Percentiles rank a stretch among this genome's conserved stretches.
Conservation (phyloP, 2,329 filamentous ascomycete genomes). For the Colletotrichum liriopes region DNA sequence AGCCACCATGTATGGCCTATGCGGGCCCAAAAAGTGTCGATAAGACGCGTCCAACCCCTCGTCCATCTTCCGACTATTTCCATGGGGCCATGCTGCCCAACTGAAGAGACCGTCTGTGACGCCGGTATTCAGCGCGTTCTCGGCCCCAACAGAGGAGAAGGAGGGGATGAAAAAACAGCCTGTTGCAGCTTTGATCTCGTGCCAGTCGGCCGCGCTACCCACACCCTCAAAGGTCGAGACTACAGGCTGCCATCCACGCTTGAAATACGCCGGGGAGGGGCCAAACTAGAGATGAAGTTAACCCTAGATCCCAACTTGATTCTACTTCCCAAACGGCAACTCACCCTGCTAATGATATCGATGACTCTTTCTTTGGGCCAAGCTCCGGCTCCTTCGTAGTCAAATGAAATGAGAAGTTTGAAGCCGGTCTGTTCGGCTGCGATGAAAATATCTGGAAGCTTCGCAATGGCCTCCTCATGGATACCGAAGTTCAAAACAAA, state of each 20-base stretch:
- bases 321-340: background rate
- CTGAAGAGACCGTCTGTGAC: conserved; percentile 55
- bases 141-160: conserved; percentile 57
- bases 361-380: conserved; percentile 39
- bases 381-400: conserved; percentile 39
- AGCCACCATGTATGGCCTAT: conserved; percentile 63
- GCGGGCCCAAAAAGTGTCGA: conserved; percentile 29
- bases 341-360: conserved; percentile 32
- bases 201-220: conserved; percentile 59
- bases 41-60: conserved; percentile 46
- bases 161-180: conserved; percentile 62
- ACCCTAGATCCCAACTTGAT: background rate
- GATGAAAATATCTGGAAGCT: conserved; percentile 33
- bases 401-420: conserved; percentile 41
- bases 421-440: conserved; percentile 39
- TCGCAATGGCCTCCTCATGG: conserved; percentile 41
- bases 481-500: conserved; percentile 41
- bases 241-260: conserved; percentile 50
- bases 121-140: conserved; percentile 43
- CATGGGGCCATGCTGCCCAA: conserved; percentile 56
- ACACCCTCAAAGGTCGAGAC: conserved; percentile 63
- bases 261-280: conserved; percentile 41
- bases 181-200: conserved; percentile 56
- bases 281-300: conserved; percentile 17
- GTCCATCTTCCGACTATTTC: conserved; percentile 43